Base-by-base conservation (phyloP, 1,284 basidiomycete genomes). In the Ganoderma multipileum region DNA sequence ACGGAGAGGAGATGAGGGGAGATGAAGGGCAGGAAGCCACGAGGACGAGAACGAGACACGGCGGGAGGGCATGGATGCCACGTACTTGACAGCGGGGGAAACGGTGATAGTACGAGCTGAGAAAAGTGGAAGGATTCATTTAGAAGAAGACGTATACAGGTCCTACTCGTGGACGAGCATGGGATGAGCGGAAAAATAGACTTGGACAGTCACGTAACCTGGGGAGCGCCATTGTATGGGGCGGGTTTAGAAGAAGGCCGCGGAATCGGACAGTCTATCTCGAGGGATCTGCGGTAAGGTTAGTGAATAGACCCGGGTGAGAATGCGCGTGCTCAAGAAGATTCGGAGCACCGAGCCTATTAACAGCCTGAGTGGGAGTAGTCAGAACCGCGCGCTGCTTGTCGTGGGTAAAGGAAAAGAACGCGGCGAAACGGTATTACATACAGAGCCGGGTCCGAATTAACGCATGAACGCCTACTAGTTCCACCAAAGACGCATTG, bases 261-360 rank as follows among this genome's bases (percentile, higher is more conserved):
- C 23, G 36, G 47, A 36, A 50, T n/a, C 12, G 30, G 18, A 47
- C 44, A 62, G 61, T 36, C 61, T 62, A 62, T 62, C 61, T 62
- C 44, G 18, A 50, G 61, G 36, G 61, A 62, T 62, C 61, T 62
- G 52, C 52, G 28, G 26, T 55, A 55, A 55, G 47, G n/a, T 23
- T 47, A n/a, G n/a, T 42, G 23, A 23, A 52, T 55, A 14, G 11
- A 58, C 20, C 18, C 33, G 55, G 55, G 55, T 58, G 55, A 33
- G 55, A 58, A 58, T 58, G 20, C 9, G 20, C 14, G 18, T 36
- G 55, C 20, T 9, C 55, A 12, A n/a, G 20, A n/a, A 58, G 33
- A 23, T 12, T n/a, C 9, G 14, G 33, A 16, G 20, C 30, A 16
- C 33, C 4, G 55, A 23, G 36, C 33, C 33, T 58, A 38, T 38